Base-by-base conservation (phyloP, 345 rosid species). In the Eucalyptus erythrocorys region DNA sequence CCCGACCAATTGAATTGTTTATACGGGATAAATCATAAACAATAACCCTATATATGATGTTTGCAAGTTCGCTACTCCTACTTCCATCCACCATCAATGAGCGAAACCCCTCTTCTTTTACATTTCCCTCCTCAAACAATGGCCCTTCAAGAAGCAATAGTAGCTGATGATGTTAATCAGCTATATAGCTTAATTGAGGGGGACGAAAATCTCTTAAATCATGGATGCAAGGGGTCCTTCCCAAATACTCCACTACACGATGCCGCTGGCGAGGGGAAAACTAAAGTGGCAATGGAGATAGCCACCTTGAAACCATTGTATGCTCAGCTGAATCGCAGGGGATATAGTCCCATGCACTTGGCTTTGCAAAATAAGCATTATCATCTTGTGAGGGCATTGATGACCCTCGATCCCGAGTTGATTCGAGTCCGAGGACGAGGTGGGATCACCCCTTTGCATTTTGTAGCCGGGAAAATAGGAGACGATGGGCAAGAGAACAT, bases 21-120 rank as follows among this genome's bases (percentile, higher is more conserved):
- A 0, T 8, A 26, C 13, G 0, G 3, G 64, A 24, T 26, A 57
- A 0, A 57, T 5, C 13, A 24, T 26, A 10, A 57, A 57, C n/a
- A 24, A 5, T 2, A 17, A 30, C 64, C 5, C 14, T 26, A 57
- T 57, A 26, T 57, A 26, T 57, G 68, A 61, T 61, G 57, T 61
- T 30, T 0, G 34, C 34, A 61, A 27, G 71, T 61, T 61, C 71
- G 34, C 19, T 11, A 57, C n/a, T 57, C n/a, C 64, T 61, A 13
- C 34, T 61, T 61, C 71, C 8, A 61, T 61, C 17, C 34, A 61
- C 7, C 34, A 30, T 61, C 71, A 61, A 13, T 5, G 14, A 30
- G 57, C 0, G 0, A 53, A 53, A 9, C 32, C 34, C 66, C 34
- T 61, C 34, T 30, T 13, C 71, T 61, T n/a, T n/a, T n/a, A 49